Evolutionary conservation across 192 early-diverging fungal genomes (phyloP), one percentile per base, ranked within the genome.

Genomic region (Podochytrium sp.): DNA sequence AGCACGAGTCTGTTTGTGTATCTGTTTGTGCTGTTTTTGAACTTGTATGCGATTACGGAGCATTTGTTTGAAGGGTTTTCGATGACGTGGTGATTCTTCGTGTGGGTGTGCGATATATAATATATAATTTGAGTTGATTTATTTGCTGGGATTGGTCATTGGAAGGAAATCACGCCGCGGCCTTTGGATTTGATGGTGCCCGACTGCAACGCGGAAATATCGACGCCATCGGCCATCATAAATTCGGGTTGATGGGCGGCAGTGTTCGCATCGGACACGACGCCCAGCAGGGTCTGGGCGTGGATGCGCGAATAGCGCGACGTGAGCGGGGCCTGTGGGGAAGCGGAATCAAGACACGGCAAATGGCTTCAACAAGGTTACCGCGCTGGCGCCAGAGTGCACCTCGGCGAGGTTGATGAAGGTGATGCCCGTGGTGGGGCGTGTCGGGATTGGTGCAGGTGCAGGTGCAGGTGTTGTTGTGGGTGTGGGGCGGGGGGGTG

Each of bases 21-120:
- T 18, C 52, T 83, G 74, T 72, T 77, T 27, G 68, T 58, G 2
- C 64, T 85, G 68, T 69, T 83, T 50, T 40, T 85, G 38, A 81
- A 83, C 49, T 30, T 85, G 49, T 71, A 76, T 27, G 80, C 65
- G 51, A 79, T 79, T 38, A 73, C 80, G 23, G 84, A 85, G 65
- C 83, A 85, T 57, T 40, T 83, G 6, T 80, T 71, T 64, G 84
- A 85, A 62, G 84, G 77, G 43, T 63, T 33, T 34, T 63, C 23
- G 33, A 65, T 51, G 71, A 63, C 32, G 42, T 69, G 10, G n/a
- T 69, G n/a, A n/a, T 65, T 39, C n/a, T 65, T 43, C 16, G 25
- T 18, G 3, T 32, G 25, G 37, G 4, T 34, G 12, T 7, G 7
- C 3, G 23, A 7, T 32, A 37, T 38, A 7, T 18, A 33, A 38